A percentile compares a stretch with the other conserved stretches of the same genome.
These are phyloP conservation scores for Colletotrichum sansevieriae DNA, from an alignment of 2,329 filamentous ascomycete genomes.

Conservation along the genomic window DNA sequence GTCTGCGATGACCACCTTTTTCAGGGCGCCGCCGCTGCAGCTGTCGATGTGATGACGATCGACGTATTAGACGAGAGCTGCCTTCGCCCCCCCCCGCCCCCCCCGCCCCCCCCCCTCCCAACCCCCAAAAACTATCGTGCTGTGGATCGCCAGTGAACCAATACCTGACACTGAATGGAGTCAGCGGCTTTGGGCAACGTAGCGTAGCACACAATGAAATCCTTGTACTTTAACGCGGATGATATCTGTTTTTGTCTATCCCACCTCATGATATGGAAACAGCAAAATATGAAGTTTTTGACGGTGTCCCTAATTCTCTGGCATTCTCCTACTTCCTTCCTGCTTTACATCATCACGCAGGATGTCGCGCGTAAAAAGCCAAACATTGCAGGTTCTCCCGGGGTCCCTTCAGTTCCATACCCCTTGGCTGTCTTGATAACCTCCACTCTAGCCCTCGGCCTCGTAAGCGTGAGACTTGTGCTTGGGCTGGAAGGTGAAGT, in stretches of 20 bases:
- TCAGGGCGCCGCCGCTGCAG: no score
- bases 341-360: not conserved
- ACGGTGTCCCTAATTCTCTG: not conserved
- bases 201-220: no score
- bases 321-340: not conserved
- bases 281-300: not conserved
- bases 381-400: not conserved
- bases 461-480: slow-evolving; percentile 96
- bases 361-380: not conserved
- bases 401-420: not conserved
- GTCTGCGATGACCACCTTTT: no score
- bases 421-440: not conserved
- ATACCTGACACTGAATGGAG: no score
- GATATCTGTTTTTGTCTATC: slow-evolving; percentile 1
- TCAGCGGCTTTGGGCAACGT: no score
- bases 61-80: no score
- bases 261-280: not conserved
- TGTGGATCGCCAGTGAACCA: no score
- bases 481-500: slow-evolving; percentile 96
- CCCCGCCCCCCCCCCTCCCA: no score
- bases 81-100: no score
- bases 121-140: no score
- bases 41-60: no score
- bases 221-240: not conserved
- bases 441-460: slow-evolving; percentile 70